These are phyloP conservation scores for Globisporangium paddicum DNA, from an alignment of 352 stramenopile genomes.

Conservation along the genomic window DNA sequence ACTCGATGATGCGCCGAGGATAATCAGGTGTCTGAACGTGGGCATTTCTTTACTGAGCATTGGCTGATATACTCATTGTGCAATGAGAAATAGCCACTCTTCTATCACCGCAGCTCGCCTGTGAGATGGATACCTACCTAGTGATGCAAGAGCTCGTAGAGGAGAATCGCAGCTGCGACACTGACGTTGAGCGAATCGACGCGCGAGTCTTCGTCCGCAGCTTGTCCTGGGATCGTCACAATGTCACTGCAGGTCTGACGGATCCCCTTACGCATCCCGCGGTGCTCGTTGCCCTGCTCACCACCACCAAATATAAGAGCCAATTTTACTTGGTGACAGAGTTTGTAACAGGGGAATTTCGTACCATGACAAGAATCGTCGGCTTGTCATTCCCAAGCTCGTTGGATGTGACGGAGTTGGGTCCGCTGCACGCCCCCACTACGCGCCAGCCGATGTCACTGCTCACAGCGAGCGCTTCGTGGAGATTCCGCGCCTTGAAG, in stretches of 20 bases:
- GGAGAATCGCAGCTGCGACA: slow-evolving; percentile 65
- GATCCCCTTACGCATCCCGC: slow-evolving; percentile 66
- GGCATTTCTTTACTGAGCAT: background rate
- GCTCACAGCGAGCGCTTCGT: slow-evolving; percentile 59
- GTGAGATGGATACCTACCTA: too few relatives aligned
- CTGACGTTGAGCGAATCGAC: slow-evolving; percentile 85
- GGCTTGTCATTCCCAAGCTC: slow-evolving; percentile 40
- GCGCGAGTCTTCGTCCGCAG: slow-evolving; percentile 50
- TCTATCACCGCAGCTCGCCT: too few relatives aligned
- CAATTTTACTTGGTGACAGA: too few relatives aligned
- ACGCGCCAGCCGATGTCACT: slow-evolving; percentile 67
- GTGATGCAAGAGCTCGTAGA: slow-evolving; percentile 76
- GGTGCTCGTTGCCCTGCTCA: slow-evolving; percentile 72
- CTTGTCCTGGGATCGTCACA: slow-evolving; percentile 61
- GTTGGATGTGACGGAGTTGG: slow-evolving; percentile 62
- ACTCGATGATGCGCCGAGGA: slow-evolving; percentile 21
- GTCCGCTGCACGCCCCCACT: slow-evolving; percentile 63
- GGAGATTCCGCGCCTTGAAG: slow-evolving; percentile 62
- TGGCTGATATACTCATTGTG: too few relatives aligned
- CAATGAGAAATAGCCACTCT: too few relatives aligned
- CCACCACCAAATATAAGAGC: too few relatives aligned
- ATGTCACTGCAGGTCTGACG: slow-evolving; percentile 70
- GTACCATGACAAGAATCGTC: slow-evolving; percentile 82
- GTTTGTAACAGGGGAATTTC: background rate
- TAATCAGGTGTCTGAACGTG: background rate